Percentiles rank a stretch among this genome's conserved stretches.
Conservation (phyloP, 352 stramenopile species). For the Discostella stelligera region DNA sequence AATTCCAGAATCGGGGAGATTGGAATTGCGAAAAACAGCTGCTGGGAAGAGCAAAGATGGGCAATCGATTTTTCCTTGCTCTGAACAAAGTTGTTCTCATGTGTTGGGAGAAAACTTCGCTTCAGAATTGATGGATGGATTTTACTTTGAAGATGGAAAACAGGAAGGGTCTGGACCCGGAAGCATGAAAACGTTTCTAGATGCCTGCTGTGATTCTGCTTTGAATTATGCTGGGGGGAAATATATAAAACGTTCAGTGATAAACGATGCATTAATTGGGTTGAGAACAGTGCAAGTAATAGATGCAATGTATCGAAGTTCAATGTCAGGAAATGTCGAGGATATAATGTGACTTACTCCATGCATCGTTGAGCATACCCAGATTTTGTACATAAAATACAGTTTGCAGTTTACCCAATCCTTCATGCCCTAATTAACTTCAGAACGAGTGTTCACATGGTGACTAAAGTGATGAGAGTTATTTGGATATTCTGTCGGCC, state of each 20-base stretch:
- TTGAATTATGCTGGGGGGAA: neutral
- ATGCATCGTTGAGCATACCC: no score
- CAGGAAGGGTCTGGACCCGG: constrained; percentile 27
- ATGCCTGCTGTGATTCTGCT: constrained; percentile 30
- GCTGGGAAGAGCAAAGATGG: constrained; percentile 24
- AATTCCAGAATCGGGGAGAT: constrained; percentile 27
- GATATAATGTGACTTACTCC: neutral
- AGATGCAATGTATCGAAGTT: constrained; percentile 51
- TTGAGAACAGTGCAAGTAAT: constrained; percentile 48
- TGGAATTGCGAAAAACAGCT: constrained; percentile 28
- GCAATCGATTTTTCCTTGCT: constrained; percentile 39
- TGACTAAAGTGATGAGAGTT: no score
- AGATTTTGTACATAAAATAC: no score
- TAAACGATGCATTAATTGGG: constrained; percentile 44
- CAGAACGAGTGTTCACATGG: no score
- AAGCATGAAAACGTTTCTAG: constrained; percentile 39
- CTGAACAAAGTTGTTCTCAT: constrained; percentile 8
- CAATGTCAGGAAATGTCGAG: constrained; percentile 31
- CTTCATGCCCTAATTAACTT: no score
- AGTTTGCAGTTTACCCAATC: no score
- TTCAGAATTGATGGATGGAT: constrained; percentile 25
- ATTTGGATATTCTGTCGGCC: no score
- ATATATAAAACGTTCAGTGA: neutral
- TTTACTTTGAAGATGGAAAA: constrained; percentile 48
- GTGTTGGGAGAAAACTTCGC: neutral